These are phyloP conservation scores for Mycena galopus DNA, from an alignment of 768 basidiomycete species.

Conservation along the genomic window DNA sequence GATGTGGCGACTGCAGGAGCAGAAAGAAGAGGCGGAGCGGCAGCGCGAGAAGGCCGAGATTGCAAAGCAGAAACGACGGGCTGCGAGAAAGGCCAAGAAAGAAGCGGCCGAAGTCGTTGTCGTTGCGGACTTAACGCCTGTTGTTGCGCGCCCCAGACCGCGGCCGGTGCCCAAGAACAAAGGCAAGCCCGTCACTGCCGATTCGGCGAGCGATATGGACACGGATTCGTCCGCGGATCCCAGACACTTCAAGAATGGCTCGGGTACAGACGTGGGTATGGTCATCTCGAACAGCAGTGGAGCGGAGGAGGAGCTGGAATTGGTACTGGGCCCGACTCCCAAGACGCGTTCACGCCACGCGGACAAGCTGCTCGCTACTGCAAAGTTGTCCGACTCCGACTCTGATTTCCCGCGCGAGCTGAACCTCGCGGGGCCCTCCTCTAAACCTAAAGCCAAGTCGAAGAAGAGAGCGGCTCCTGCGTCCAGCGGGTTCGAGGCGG, in stretches of 20 bases:
- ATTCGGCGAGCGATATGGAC: constrained; percentile 25
- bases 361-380: neutral
- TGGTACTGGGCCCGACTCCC: neutral
- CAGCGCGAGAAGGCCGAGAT: constrained; percentile 24
- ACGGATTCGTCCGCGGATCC: constrained; percentile 24
- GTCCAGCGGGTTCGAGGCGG: constrained; percentile 1
- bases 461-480: neutral
- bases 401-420: neutral
- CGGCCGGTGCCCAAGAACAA: constrained; percentile 25
- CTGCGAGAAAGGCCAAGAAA: constrained; percentile 32
- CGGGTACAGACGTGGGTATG: constrained; percentile 20
- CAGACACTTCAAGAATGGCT: neutral
- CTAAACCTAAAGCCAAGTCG: neutral
- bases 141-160: constrained; percentile 19
- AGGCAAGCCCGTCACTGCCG: constrained; percentile 2
- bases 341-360: constrained; percentile 8
- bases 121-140: constrained; percentile 4
- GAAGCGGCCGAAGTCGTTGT: constrained; percentile 15
- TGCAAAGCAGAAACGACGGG: constrained; percentile 26
- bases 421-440: neutral
- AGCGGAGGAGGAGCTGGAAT: neutral
- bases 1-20: constrained; percentile 32
- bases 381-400: neutral
- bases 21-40: constrained; percentile 32
- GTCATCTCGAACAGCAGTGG: neutral